Evolutionary conservation across 2,329 filamentous ascomycete species (phyloP), one percentile per base, ranked within the genome.

Genomic region (Pseudogymnoascus sp.): DNA sequence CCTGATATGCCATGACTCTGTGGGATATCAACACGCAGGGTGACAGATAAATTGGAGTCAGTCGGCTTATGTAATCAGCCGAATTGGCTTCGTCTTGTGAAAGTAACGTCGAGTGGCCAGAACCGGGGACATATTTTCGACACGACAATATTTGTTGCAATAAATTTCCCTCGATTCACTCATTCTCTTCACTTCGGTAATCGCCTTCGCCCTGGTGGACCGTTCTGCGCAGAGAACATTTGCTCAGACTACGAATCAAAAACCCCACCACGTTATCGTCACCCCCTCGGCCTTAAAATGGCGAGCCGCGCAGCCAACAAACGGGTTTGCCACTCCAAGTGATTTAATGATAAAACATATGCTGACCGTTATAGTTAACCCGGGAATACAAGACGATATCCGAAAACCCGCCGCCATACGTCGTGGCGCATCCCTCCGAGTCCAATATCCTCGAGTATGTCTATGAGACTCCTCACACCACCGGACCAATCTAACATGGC

Each of bases 401-500:
- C 69, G 81, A 84, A 69, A 93, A 91, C 69, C 91, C 92, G 9
- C 91, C 91, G 35, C 91, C 91, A 60, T 96, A 90, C 76, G 96
- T 96, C 69, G 81, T 84, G 58, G 91, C 92, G 12, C 91, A 96
- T 71, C 91, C 91, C 9, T 95, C 91, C 38, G 92, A 96, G 66
- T 82, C 84, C 41, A 96, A 96, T 74, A 96, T 96, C 66, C 82
- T 97, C 57, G 92, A 97, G 88, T 90, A 76, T 63, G 30, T n/a
- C 62, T 34, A 50, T 38, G 41, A n/a, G 30, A 32, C 34, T 38
- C 35, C 37, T 34, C 18, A 8, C 32, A 58, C 14, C 57, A 39
- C 34, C 18, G 11, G 4, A 58, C 32, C 22, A 58, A 60, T 47
- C 65, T 65, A 57, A 68, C 32, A 59, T 57, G 35, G 57, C 58